Evolutionary conservation across 192 early-diverging fungal genomes (phyloP).

Genomic region (Backusella morwellensis): DNA sequence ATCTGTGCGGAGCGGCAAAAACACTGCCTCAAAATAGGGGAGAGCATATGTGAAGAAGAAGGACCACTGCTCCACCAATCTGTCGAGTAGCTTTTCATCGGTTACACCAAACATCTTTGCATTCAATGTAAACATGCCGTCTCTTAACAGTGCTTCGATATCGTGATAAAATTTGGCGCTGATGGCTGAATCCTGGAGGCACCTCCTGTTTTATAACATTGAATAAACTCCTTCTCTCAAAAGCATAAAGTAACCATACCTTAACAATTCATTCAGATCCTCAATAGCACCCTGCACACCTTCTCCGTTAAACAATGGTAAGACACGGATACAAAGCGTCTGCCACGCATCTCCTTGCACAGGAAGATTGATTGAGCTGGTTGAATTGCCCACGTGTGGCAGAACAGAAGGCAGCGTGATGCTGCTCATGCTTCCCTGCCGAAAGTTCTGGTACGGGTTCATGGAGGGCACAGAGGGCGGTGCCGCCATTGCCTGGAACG

Average conservation of each 20-base stretch:
- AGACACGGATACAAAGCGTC: constrained; percentile 63
- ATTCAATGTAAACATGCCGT: constrained; percentile 66
- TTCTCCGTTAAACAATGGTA: constrained; percentile 89
- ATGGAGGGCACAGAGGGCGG: constrained; percentile 8
- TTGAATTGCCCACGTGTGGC: background rate
- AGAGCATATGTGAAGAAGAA: constrained; percentile 80
- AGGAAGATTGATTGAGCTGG: background rate
- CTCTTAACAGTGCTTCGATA: constrained; percentile 54
- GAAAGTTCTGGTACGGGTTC: constrained; percentile 17
- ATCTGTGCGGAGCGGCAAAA: constrained; percentile 67
- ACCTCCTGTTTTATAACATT: constrained; percentile 31
- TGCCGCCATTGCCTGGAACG: constrained; percentile 14
- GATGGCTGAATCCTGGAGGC: constrained; percentile 35
- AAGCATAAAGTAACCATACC: constrained; percentile 36
- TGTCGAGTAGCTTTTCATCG: constrained; percentile 63
- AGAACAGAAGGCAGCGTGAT: constrained; percentile 11
- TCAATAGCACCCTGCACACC: constrained; percentile 79
- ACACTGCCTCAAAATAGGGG: constrained; percentile 85
- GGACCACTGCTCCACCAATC: constrained; percentile 76
- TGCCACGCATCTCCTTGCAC: constrained; percentile 68
- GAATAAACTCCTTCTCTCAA: too few species aligned
- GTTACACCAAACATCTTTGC: constrained; percentile 63
- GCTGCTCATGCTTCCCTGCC: constrained; percentile 31
- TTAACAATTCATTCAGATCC: constrained; percentile 77
- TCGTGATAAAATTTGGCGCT: constrained; percentile 48